Base-by-base conservation (phyloP, 805 yeast genomes). In the Priceomyces medius region DNA sequence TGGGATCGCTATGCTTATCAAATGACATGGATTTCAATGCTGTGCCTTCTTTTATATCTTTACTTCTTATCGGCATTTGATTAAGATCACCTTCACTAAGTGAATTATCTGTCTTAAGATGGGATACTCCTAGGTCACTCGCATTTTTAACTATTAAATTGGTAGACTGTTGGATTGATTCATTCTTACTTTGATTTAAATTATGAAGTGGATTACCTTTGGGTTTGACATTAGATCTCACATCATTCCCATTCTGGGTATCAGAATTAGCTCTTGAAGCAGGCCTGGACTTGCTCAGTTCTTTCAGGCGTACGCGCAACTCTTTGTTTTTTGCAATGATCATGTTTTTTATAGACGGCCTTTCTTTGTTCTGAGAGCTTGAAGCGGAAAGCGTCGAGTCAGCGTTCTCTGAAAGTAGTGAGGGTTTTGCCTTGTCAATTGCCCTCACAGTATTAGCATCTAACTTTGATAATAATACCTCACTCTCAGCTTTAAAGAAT, bases 371-470 rank as follows among this genome's bases (percentile, higher is more conserved):
- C 7, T 43, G 26, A 7, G 44, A 18, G 4, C 35, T 7, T 2
- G 35, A 32, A 6, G 28, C 3, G 13, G 35, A 28, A 17, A 21
- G 31, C 23, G 17, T 21, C 13, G 27, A 18, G 2, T 32, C n/a
- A 8, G 50, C 46, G 41, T 64, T 44, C 38, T 61, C 55, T 4
- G 46, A 37, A 12, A 14, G n/a, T 26, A 6, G 14, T n/a, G 35
- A 10, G 4, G 87, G 87, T 37, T 70, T 76, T 0, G 80, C 66
- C 52, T 79, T 71, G 43, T 83, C 89, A 12, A 87, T 61, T 0
- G 86, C 87, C 49, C 75, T 82, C 36, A 71, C 70, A 0, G 74
- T 70, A 42, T 64, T 71, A 0, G 64, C 40, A 39, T 79, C 85
- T 20, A 78, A 49, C 27, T 56, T 64, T 8, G 53, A 33, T 13